phyloP scores from a whole-genome alignment of 768 basidiomycete species.

The Mycena pura region DNA sequence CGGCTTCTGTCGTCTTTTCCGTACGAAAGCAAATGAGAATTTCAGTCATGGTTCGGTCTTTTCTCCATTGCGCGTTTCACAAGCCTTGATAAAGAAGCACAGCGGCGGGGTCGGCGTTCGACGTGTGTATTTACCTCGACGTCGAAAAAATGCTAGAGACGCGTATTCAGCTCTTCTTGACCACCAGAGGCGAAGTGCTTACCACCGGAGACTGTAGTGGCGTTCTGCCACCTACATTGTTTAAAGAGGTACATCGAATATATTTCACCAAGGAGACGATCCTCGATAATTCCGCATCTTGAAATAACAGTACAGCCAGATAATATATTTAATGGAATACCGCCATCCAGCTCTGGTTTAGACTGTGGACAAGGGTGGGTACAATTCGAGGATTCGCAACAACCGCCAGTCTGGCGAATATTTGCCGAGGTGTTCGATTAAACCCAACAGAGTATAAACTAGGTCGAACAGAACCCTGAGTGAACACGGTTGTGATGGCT shows the following conservation, averaged over 20 bases:
- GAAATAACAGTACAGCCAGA: no score
- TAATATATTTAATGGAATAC: no score
- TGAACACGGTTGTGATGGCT: no score
- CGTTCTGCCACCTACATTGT: constrained; percentile 13
- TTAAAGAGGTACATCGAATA: constrained; percentile 2
- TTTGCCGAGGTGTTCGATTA: no score
- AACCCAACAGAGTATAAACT: no score
- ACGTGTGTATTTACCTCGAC: constrained; percentile 13
- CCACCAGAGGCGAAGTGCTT: neutral
- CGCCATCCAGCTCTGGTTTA: no score
- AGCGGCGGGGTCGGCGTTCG: neutral
- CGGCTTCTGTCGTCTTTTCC: constrained; percentile 7
- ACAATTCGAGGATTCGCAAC: no score
- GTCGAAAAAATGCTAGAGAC: neutral
- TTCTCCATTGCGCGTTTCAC: neutral
- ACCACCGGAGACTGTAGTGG: constrained; percentile 15
- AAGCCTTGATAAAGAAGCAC: neutral
- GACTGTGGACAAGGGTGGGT: no score
- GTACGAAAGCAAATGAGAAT: neutral
- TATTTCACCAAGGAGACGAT: neutral
- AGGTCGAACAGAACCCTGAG: no score
- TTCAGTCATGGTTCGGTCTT: neutral
- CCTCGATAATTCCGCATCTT: no score
- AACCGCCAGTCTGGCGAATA: no score
- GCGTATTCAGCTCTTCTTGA: constrained; percentile 11